A percentile compares a stretch with the other conserved stretches of the same genome.
Evolutionary conservation across 371 early-diverging fungal species (phyloP).

Genomic region (Coemansia sp.): DNA sequence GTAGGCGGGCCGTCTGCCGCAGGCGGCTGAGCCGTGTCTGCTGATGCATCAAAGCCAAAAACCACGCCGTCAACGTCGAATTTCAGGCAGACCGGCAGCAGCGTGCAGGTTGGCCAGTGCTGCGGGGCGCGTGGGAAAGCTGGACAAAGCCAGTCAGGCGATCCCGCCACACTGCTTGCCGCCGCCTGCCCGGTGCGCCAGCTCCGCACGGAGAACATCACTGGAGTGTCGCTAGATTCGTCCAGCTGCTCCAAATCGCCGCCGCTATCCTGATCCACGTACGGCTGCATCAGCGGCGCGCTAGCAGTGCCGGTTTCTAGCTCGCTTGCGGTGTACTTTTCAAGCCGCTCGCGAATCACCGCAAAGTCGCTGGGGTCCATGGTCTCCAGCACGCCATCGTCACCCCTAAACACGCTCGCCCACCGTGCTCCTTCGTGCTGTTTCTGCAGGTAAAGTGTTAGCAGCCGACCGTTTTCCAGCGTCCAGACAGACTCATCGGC

Average conservation of each 20-base stretch:
- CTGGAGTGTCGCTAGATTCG: conserved; percentile 47
- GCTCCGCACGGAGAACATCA: conserved; percentile 46
- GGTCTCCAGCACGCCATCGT: conserved; percentile 74
- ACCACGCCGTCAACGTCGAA: conserved; percentile 77
- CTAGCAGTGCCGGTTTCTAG: conserved; percentile 20
- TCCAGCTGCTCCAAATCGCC: conserved; percentile 58
- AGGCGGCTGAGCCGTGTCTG: background rate
- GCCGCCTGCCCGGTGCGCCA: conserved; percentile 48
- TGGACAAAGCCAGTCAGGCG: conserved; percentile 42
- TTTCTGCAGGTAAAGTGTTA: conserved; percentile 73
- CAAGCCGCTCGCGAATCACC: conserved; percentile 60
- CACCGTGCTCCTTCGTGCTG: conserved; percentile 66
- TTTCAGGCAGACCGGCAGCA: conserved; percentile 63
- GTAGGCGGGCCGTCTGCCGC: background rate
- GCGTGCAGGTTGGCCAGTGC: conserved; percentile 6
- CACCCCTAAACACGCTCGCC: conserved; percentile 71
- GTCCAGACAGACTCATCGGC: conserved; percentile 77
- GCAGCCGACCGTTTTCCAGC: conserved; percentile 57
- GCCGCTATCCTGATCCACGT: conserved; percentile 71
- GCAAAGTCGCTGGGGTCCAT: conserved; percentile 64
- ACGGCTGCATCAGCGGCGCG: conserved; percentile 49
- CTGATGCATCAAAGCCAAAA: conserved; percentile 37
- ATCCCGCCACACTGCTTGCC: conserved; percentile 35
- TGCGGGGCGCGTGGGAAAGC: conserved; percentile 20
- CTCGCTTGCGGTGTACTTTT: conserved; percentile 63